Conservation (phyloP, 768 basidiomycete genomes). For the Termitomyces sp. region DNA sequence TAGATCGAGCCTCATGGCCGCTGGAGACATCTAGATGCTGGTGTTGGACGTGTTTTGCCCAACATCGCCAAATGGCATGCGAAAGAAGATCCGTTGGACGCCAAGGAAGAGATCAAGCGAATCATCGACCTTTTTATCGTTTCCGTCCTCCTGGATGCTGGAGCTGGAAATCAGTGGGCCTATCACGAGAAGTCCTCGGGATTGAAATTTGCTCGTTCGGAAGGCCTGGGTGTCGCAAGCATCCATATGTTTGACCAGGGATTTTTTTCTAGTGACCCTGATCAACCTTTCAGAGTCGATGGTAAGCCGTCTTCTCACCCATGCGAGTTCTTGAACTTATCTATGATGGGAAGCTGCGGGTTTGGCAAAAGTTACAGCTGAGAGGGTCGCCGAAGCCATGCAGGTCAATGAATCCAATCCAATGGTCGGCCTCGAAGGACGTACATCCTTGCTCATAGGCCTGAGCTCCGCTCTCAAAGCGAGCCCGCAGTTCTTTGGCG, state of each 20-base stretch:
- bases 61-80: conserved; percentile 56
- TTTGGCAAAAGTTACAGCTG: conserved; percentile 58
- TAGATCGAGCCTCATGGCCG: conserved; percentile 87
- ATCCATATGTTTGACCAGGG: conserved; percentile 86
- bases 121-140: conserved; percentile 88
- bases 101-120: conserved; percentile 62
- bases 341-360: conserved; percentile 53
- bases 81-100: conserved; percentile 35
- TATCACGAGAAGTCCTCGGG: conserved; percentile 63
- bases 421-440: conserved; percentile 88
- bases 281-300: conserved; percentile 73
- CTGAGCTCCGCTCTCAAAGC: conserved; percentile 68
- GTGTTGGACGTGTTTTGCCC: conserved; percentile 57
- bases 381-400: conserved; percentile 62
- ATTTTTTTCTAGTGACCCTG: conserved; percentile 66
- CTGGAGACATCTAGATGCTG: conserved; percentile 85
- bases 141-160: conserved; percentile 92
- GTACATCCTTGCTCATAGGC: conserved; percentile 70
- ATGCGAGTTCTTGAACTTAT: neutral
- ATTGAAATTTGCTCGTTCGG: conserved; percentile 58
- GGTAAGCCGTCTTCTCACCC: conserved; percentile 43
- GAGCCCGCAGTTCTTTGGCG: conserved; percentile 69
- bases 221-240: conserved; percentile 87
- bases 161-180: conserved; percentile 81
- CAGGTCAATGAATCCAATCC: conserved; percentile 79